Evolutionary conservation across 768 basidiomycete species (phyloP).

Genomic region (Russula vinacea): DNA sequence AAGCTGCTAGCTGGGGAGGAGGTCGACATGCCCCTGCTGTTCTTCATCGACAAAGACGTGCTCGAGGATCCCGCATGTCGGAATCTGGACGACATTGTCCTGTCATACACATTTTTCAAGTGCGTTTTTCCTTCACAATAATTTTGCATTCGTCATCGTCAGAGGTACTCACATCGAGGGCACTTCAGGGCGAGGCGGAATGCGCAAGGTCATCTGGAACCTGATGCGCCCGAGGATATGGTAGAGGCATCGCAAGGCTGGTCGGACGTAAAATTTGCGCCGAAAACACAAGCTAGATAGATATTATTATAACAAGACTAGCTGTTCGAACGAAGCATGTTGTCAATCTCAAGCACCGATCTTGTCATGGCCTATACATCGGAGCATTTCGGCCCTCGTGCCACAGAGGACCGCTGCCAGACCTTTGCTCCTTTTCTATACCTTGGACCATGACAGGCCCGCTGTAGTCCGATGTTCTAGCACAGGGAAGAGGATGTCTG

Average conservation of each 20-base stretch:
- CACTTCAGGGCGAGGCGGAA: conserved; percentile 76
- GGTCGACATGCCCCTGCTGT: conserved; percentile 96
- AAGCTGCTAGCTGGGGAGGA: conserved; percentile 91
- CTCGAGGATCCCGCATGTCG: conserved; percentile 88
- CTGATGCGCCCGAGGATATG: conserved; percentile 78
- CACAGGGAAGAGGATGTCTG: background rate
- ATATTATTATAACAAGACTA: background rate
- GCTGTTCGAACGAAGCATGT: background rate
- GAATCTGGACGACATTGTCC: conserved; percentile 83
- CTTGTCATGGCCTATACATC: background rate
- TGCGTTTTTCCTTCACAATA: conserved; percentile 43
- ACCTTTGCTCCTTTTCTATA: background rate
- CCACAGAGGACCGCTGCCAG: background rate
- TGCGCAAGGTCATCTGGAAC: conserved; percentile 79
- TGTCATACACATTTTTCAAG: conserved; percentile 99
- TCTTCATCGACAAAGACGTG: conserved; percentile 98
- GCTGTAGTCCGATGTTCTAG: background rate
- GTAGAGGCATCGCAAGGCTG: conserved; percentile 82
- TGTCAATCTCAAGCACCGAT: no score
- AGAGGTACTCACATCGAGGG: background rate
- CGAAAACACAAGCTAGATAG: conserved; percentile 34
- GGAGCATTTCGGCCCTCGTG: background rate
- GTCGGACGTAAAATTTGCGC: conserved; percentile 52
- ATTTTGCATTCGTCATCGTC: background rate
- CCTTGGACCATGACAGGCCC: no score